Base-by-base conservation (phyloP, 805 yeast species). In the Yueomyces sp. region DNA sequence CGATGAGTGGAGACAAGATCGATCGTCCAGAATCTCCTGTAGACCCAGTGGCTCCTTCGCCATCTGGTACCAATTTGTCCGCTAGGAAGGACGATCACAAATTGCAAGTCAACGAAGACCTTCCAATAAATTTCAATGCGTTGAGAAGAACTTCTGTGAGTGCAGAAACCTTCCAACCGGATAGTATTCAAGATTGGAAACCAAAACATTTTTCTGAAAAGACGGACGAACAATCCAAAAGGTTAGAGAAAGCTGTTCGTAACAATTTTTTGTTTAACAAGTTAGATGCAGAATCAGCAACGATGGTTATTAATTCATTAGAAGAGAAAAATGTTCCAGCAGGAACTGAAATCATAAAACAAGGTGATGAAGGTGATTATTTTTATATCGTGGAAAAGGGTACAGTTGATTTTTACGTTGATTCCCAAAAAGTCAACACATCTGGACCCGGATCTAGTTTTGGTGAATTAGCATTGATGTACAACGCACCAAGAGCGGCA, bases 391-490 rank as follows among this genome's bases (percentile, higher is more conserved):
- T 28, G 48, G 30, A 57, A 60, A 39, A 31, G 5, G 98, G 98
- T 44, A 64, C 72, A 2, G 96, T 92, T 45, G 90, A 85, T 49
- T 88, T 79, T 55, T 73, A 71, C 52, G 88, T 83, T 32, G 76
- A 85, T 59, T 65, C 60, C 27, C 60, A 72, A 39, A 74, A 77
- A 55, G 90, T 87, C 36, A 80, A 76, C 57, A 69, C 82, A 1
- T 73, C 85, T n/a, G 81, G 85, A 7, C 78, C 85, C 37, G 96
- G 97, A 5, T 77, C 94, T 4, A 80, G 90, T 39, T 92, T 92
- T 64, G 98, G 98, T 59, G 98, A 92, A 64, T 73, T 92, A 56
- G 98, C 98, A 3, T 73, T 92, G 54, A 87, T 92, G 95, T 90
- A 92, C 68, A 90, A 92, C 63, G 79, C 96, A 26, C 96, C 96